These are phyloP conservation scores for Macrolepiota fuliginosa DNA, from an alignment of 768 basidiomycete species.

Conservation along the genomic window DNA sequence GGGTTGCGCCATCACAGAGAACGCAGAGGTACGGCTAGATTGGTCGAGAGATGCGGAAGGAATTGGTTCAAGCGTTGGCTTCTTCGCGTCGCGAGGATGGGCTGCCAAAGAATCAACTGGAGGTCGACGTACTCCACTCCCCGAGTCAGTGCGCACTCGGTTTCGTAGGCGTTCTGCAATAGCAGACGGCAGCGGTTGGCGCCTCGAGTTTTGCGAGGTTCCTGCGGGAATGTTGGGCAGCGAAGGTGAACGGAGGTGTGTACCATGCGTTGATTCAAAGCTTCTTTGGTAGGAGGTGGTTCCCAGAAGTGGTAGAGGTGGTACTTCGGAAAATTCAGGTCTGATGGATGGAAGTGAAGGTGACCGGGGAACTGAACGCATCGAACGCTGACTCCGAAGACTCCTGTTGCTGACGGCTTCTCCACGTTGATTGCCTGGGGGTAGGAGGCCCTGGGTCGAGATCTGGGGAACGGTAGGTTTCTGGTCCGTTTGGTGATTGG, in stretches of 20 bases:
- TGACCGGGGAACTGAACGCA: not conserved
- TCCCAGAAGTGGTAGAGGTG: not conserved
- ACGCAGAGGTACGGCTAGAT: not conserved
- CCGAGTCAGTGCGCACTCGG: not conserved
- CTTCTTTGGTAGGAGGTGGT: not conserved
- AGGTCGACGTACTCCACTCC: not conserved
- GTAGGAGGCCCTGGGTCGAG: not conserved
- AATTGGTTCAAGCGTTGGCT: not conserved
- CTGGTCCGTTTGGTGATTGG: not conserved
- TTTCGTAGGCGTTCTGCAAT: not conserved
- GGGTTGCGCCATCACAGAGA: not conserved
- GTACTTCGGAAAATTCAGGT: not conserved
- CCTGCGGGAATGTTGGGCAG: not conserved
- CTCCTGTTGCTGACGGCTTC: not conserved
- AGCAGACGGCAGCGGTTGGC: not conserved
- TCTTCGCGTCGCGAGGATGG: not conserved
- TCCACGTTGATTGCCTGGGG: no score
- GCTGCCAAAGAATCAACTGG: not conserved
- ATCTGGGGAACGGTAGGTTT: not conserved
- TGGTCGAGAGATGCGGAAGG: not conserved
- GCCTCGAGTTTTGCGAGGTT: not conserved
- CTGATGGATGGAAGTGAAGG: slow-evolving; percentile 5
- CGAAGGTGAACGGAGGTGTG: slow-evolving; percentile 8
- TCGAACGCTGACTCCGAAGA: not conserved
- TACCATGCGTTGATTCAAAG: not conserved